These are phyloP conservation scores for Mrakia gelida DNA, from an alignment of 768 basidiomycete genomes.

Conservation along the genomic window DNA sequence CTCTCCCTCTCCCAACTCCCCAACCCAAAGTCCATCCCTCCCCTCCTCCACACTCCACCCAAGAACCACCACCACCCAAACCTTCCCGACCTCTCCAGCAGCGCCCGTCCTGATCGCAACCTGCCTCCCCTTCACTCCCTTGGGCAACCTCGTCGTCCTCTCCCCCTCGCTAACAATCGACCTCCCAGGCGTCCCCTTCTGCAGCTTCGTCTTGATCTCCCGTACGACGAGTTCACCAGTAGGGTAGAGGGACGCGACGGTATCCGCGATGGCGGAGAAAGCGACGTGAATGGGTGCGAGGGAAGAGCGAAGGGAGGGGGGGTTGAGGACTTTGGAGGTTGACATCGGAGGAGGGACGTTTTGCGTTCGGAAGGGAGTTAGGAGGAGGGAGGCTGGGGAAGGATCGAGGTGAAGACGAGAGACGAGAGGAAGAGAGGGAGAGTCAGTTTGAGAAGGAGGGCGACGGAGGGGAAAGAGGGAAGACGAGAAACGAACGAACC, in stretches of 20 bases:
- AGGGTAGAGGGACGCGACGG: constrained; percentile 65
- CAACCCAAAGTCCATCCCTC: constrained; percentile 23
- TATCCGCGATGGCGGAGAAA: constrained; percentile 58
- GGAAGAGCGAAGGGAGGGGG: constrained; percentile 38
- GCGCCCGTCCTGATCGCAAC: constrained; percentile 4
- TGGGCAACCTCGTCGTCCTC: background rate
- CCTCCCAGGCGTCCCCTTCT: constrained; percentile 5
- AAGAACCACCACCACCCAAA: constrained; percentile 14
- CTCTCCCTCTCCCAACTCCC: constrained; percentile 32
- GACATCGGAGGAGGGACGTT: constrained; percentile 99
- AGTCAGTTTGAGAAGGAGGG: background rate
- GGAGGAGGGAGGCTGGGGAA: constrained; percentile 61
- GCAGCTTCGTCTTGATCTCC: constrained; percentile 21
- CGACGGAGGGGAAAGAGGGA: background rate
- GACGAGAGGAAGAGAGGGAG: background rate
- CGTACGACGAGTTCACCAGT: constrained; percentile 59
- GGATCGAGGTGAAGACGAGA: background rate
- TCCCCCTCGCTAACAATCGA: background rate
- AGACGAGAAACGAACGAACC: constrained; percentile 50
- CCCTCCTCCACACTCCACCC: constrained; percentile 14
- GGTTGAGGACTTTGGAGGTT: constrained; percentile 51
- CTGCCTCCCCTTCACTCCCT: constrained; percentile 17
- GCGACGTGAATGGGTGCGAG: constrained; percentile 61
- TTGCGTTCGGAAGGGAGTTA: constrained; percentile 89
- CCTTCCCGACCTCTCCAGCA: constrained; percentile 2